Evolutionary conservation across 495 filamentous ascomycete genomes (phyloP), one percentile per base, ranked within the genome.

Genomic region (Penicillium riverlandense): DNA sequence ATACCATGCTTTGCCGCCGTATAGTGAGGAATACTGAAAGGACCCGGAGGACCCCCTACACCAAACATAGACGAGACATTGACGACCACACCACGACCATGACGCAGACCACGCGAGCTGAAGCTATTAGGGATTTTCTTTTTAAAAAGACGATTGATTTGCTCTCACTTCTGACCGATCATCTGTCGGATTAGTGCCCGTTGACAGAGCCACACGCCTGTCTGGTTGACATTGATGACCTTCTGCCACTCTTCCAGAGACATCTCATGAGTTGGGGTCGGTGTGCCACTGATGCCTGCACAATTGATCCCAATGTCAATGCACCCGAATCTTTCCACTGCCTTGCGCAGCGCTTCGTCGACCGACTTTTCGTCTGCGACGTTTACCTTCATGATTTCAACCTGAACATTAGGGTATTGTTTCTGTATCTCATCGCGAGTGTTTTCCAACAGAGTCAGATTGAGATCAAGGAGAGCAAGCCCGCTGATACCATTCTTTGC

Each of bases 231-330:
- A 36, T 53, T 55, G 7, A 71, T 53, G 1, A 75, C 65, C 30
- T 59, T 60, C 37, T 59, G 48, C 59, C 67, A 75, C n/a, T 70
- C 62, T 2, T 47, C 54, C 32, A 65, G 44, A 11, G 50, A 39
- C 37, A 61, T 55, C 11, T 69, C 48, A 27, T 63, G 52, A 5
- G 70, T 69, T 0, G 53, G 41, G 0, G 44, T 45, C 0, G 61
- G 39, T 0, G 28, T 40, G 7, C 59, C 55, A 31, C 40, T 37
- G 1, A 63, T 52, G 0, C 68, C 77, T 10, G 68, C 67, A 14
- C 73, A 72, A 45, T 76, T 72, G 29, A 80, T 59, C 0, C 77
- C 47, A 14, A 79, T 74, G 40, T 82, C 77, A 12, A 81, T 64
- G 16, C 72, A 53, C 11, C 70, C 64, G 8, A 62, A 71, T 5